Percentiles rank a stretch among this genome's conserved stretches.
Evolutionary conservation across 768 basidiomycete genomes (phyloP).

Genomic region (Suillus plorans): DNA sequence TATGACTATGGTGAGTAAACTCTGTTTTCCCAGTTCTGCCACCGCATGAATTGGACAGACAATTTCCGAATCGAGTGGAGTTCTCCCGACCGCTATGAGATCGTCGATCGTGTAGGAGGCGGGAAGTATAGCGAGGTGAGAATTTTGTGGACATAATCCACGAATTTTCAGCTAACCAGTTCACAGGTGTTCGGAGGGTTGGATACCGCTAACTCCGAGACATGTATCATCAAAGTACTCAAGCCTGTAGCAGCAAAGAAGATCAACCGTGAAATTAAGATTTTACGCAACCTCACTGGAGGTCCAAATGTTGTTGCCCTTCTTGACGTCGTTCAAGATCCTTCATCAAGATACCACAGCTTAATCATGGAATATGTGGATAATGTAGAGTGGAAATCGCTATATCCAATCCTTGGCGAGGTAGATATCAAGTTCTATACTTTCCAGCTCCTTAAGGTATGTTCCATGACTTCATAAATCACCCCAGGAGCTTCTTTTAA

Average conservation of each 20-base stretch:
- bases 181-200: constrained; percentile 59
- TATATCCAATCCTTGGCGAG: constrained; percentile 60
- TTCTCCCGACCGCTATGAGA: constrained; percentile 64
- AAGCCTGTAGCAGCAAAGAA: constrained; percentile 69
- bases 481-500: constrained; percentile 1
- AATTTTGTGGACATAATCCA: not conserved
- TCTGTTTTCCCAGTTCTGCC: not conserved
- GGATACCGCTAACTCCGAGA: constrained; percentile 52
- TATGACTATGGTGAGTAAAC: constrained; percentile 56
- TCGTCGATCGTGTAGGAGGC: constrained; percentile 60
- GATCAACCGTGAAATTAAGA: constrained; percentile 76
- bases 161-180: not conserved
- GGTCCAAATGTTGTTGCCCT: constrained; percentile 69
- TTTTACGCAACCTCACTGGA: constrained; percentile 65
- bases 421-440: constrained; percentile 67
- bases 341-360: constrained; percentile 59
- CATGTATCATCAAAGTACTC: constrained; percentile 67
- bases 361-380: constrained; percentile 70
- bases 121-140: constrained; percentile 67
- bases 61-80: constrained; percentile 65
- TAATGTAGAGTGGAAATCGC: constrained; percentile 62
- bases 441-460: constrained; percentile 59
- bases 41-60: constrained; percentile 34
- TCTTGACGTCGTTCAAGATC: constrained; percentile 68
- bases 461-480: constrained; percentile 5